Evolutionary conservation across 495 filamentous ascomycete species (phyloP).

Genomic region (Penicillium atrosanguineum): DNA sequence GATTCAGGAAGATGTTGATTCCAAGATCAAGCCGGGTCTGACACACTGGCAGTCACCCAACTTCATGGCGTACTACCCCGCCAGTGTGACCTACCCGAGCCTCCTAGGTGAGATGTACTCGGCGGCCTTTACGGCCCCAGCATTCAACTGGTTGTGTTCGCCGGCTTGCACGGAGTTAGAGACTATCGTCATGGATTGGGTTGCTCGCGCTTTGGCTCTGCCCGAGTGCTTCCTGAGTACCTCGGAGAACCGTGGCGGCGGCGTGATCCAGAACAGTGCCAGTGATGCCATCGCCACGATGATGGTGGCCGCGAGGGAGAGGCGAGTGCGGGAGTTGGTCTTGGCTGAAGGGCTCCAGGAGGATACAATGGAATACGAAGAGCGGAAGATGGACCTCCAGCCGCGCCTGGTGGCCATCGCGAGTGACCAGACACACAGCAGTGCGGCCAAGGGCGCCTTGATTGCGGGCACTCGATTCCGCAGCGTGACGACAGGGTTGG

Average conservation of each 20-base stretch:
- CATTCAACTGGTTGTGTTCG: conserved; percentile 97
- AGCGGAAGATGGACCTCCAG: conserved; percentile 62
- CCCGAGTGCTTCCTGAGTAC: conserved; percentile 76
- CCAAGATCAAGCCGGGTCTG: conserved; percentile 87
- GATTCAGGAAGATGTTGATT: conserved; percentile 83
- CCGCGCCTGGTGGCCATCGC: conserved; percentile 76
- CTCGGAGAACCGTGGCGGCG: conserved; percentile 70
- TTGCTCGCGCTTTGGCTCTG: conserved; percentile 70
- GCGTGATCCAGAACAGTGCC: conserved; percentile 93
- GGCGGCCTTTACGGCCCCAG: conserved; percentile 80
- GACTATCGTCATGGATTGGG: conserved; percentile 91
- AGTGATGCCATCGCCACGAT: conserved; percentile 84
- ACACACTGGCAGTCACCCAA: conserved; percentile 97
- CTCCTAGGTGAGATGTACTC: conserved; percentile 94
- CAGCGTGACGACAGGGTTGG: conserved; percentile 56
- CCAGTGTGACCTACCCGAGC: conserved; percentile 74
- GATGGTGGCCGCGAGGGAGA: conserved; percentile 86
- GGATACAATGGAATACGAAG: conserved; percentile 42
- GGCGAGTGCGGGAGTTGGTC: conserved; percentile 58
- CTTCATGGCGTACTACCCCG: conserved; percentile 96
- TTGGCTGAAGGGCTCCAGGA: conserved; percentile 49
- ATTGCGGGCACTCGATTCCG: conserved; percentile 81
- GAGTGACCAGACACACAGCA: conserved; percentile 76
- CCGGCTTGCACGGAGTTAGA: conserved; percentile 96
- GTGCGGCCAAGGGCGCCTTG: conserved; percentile 81